A percentile compares a stretch with the other conserved stretches of the same genome.
Conservation (phyloP, 768 basidiomycete species). For the Lentinula sp. region DNA sequence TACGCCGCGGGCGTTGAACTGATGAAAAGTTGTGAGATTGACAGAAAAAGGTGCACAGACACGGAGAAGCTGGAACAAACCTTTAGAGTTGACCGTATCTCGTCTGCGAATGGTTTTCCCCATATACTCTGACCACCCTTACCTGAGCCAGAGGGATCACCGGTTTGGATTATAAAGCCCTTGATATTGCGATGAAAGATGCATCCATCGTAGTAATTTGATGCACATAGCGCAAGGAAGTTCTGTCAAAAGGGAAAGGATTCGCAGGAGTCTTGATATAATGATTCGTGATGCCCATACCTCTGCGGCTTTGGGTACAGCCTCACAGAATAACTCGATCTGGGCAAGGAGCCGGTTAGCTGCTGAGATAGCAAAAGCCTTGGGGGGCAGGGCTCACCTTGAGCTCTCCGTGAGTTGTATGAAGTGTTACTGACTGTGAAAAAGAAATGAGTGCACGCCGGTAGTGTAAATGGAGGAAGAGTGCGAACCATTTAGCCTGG, state of each 20-base stretch:
- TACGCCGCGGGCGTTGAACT: conserved; percentile 95
- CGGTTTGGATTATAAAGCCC: conserved; percentile 93
- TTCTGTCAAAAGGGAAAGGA: conserved; percentile 47
- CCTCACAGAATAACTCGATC: conserved; percentile 97
- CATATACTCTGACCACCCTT: conserved; percentile 98
- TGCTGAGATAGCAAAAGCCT: not conserved
- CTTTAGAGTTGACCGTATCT: conserved; percentile 91
- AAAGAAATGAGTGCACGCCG: conserved; percentile 13
- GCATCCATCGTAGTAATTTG: conserved; percentile 78
- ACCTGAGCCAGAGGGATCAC: conserved; percentile 84
- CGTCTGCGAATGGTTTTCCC: conserved; percentile 89
- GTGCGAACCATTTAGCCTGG: conserved; percentile 2
- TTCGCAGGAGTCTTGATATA: conserved; percentile 9
- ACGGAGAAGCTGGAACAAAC: conserved; percentile 32
- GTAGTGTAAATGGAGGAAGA: conserved; percentile 10
- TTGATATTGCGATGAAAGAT: conserved; percentile 94
- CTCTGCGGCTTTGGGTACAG: conserved; percentile 92
- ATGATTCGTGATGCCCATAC: conserved; percentile 30
- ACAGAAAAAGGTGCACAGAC: conserved; percentile 9
- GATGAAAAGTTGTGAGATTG: conserved; percentile 16
- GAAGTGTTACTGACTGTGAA: conserved; percentile 83
- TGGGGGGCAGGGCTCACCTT: conserved; percentile 50
- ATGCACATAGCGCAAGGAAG: conserved; percentile 91
- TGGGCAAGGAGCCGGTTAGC: conserved; percentile 21
- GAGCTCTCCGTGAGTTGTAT: conserved; percentile 91